phyloP scores from a whole-genome alignment of 257 asterid species.

The Vinca minor region DNA sequence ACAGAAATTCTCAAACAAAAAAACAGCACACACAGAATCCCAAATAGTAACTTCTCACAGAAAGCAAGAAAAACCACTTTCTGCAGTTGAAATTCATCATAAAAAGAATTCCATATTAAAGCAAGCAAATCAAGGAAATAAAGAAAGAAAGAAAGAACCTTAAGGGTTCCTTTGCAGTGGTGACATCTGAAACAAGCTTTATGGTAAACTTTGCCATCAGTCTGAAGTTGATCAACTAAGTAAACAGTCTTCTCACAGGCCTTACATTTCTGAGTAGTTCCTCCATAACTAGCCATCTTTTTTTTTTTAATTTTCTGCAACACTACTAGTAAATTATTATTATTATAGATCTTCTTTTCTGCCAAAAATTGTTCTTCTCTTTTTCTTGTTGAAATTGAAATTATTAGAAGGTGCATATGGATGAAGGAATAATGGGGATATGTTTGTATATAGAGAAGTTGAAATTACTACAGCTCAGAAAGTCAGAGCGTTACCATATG shows the following conservation, averaged over 20 bases:
- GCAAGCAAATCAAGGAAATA: not conserved
- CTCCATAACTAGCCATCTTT: slow-evolving; percentile 27
- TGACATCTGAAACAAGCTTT: slow-evolving; percentile 31
- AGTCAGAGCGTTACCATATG: slow-evolving; percentile 19
- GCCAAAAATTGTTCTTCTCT: too few species aligned
- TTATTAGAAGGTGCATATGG: too few species aligned
- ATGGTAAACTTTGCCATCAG: slow-evolving; percentile 27
- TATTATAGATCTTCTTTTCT: too few species aligned
- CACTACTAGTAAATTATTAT: too few species aligned
- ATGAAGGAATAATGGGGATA: too few species aligned
- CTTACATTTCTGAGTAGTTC: slow-evolving; percentile 31
- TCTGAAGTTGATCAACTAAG: slow-evolving; percentile 32
- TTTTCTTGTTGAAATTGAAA: too few species aligned
- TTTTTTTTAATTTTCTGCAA: not conserved
- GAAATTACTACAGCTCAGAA: slow-evolving; percentile 14
- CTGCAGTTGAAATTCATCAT: slow-evolving; percentile 1
- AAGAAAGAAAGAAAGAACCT: slow-evolving; percentile 13
- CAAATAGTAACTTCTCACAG: not conserved
- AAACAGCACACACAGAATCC: not conserved
- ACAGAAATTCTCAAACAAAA: not conserved
- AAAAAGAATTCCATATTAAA: not conserved
- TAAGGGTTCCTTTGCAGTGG: slow-evolving; percentile 34
- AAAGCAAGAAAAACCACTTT: not conserved
- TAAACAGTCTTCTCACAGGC: slow-evolving; percentile 32
- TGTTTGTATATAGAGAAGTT: slow-evolving; percentile 9